Evolutionary conservation across 805 yeast genomes (phyloP).

Genomic region (Metschnikowia baotianmanensis): DNA sequence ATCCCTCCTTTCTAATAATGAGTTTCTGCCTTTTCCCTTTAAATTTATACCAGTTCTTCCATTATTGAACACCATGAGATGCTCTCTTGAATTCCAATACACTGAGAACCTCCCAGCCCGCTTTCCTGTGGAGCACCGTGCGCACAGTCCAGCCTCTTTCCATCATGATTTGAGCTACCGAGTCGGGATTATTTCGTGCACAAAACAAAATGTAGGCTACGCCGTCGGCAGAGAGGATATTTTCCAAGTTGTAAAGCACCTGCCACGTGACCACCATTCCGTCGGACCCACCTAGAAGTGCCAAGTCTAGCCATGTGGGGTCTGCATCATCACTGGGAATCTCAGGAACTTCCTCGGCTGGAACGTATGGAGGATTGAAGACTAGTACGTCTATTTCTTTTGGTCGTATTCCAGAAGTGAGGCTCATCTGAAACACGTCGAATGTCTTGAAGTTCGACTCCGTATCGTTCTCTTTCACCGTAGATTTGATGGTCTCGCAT

Average conservation of each 20-base stretch:
- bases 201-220: conserved; percentile 88
- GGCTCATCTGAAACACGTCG: conserved; percentile 50
- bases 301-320: conserved; percentile 80
- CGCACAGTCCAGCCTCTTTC: conserved; percentile 51
- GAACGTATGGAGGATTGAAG: conserved; percentile 97
- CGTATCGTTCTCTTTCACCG: conserved; percentile 22
- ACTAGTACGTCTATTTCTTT: conserved; percentile 65
- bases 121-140: conserved; percentile 64
- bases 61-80: too few species aligned
- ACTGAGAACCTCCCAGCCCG: conserved; percentile 93
- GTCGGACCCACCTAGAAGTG: conserved; percentile 82
- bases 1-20: too few species aligned
- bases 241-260: conserved; percentile 54
- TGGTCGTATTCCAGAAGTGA: conserved; percentile 49
- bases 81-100: conserved; percentile 55
- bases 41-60: too few species aligned
- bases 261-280: conserved; percentile 85
- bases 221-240: conserved; percentile 55
- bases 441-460: conserved; percentile 7
- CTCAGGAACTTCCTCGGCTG: conserved; percentile 71
- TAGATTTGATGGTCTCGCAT: conserved; percentile 42
- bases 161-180: conserved; percentile 50
- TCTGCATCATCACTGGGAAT: conserved; percentile 48
- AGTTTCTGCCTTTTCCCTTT: background rate
- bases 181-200: conserved; percentile 80